A percentile compares a stretch with the other conserved stretches of the same genome.
Evolutionary conservation across 179 eudicot species (phyloP).

Genomic region (Patellifolia procumbens): DNA sequence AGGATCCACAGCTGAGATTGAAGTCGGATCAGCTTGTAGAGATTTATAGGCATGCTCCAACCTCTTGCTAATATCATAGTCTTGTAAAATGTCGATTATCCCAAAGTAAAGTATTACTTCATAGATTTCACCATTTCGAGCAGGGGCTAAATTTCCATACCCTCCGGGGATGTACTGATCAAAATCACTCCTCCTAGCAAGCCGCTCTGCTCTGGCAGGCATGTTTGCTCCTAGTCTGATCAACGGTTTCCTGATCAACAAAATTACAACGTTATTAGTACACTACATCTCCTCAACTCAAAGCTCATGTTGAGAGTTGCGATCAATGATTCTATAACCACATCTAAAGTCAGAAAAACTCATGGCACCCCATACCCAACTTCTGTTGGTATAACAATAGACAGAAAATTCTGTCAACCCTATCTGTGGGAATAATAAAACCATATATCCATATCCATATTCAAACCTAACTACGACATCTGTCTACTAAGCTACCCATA

Average conservation of each 20-base stretch:
- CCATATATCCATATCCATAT: slow-evolving; percentile 26
- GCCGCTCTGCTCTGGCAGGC: slow-evolving; percentile 89
- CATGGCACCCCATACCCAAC: slow-evolving; percentile 27
- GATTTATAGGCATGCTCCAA: slow-evolving; percentile 93
- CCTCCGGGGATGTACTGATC: slow-evolving; percentile 71
- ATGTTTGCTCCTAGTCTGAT: slow-evolving; percentile 89
- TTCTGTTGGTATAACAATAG: slow-evolving; percentile 23
- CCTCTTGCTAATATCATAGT: slow-evolving; percentile 88
- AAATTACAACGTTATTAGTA: neutral
- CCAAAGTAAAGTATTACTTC: slow-evolving; percentile 92
- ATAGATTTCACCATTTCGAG: slow-evolving; percentile 57
- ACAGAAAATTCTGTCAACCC: slow-evolving; percentile 25
- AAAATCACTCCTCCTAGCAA: slow-evolving; percentile 70
- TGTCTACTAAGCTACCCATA: slow-evolving; percentile 29
- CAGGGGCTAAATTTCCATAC: slow-evolving; percentile 39
- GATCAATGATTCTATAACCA: neutral
- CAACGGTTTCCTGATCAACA: slow-evolving; percentile 66
- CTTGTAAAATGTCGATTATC: slow-evolving; percentile 88
- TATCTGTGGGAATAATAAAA: slow-evolving; percentile 24
- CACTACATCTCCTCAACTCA: neutral
- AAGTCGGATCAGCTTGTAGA: slow-evolving; percentile 78
- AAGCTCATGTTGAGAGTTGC: neutral
- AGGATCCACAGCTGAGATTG: slow-evolving; percentile 94
- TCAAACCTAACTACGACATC: neutral
- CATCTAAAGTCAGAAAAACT: neutral